These are phyloP conservation scores for Xylariaceae sp. DNA, from an alignment of 2,329 filamentous ascomycete species.

Conservation along the genomic window DNA sequence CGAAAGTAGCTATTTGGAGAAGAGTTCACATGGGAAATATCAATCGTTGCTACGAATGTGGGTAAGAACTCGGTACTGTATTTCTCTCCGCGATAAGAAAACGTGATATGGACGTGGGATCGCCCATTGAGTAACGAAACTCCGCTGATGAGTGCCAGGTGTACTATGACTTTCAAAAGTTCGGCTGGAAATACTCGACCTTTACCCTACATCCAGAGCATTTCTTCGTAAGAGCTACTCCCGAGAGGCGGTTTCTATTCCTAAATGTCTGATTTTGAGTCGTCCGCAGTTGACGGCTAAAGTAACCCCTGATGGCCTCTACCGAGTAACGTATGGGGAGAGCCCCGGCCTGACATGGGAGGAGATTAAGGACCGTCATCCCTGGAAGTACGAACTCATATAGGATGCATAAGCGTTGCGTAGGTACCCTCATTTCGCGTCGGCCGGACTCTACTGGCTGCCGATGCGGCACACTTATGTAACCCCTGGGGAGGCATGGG, in stretches of 20 bases:
- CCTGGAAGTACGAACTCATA: slow-evolving; percentile 55
- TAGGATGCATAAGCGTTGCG: slow-evolving; percentile 44
- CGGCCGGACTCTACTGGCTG: slow-evolving; percentile 53
- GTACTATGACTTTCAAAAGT: slow-evolving; percentile 57
- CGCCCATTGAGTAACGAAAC: neutral
- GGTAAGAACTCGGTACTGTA: neutral
- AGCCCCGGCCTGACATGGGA: slow-evolving; percentile 48
- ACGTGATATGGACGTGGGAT: too few species aligned
- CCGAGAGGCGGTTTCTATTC: neutral
- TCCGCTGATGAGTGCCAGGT: slow-evolving; percentile 38
- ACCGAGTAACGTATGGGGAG: slow-evolving; percentile 62
- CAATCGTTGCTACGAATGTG: slow-evolving; percentile 61
- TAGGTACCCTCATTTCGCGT: slow-evolving; percentile 47
- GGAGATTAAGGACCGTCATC: slow-evolving; percentile 50
- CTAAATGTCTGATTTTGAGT: neutral
- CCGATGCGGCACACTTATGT: slow-evolving; percentile 57
- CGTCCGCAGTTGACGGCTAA: slow-evolving; percentile 53
- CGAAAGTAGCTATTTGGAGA: slow-evolving; percentile 48
- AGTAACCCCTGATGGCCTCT: slow-evolving; percentile 56
- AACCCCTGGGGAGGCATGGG: slow-evolving; percentile 57
- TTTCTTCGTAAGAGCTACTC: slow-evolving; percentile 40
- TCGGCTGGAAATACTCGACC: slow-evolving; percentile 52
- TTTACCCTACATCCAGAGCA: slow-evolving; percentile 60
- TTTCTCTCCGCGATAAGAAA: neutral
- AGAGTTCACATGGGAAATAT: slow-evolving; percentile 56